phyloP scores from a whole-genome alignment of 371 early-diverging fungal genomes.

The Mycotypha africana region DNA sequence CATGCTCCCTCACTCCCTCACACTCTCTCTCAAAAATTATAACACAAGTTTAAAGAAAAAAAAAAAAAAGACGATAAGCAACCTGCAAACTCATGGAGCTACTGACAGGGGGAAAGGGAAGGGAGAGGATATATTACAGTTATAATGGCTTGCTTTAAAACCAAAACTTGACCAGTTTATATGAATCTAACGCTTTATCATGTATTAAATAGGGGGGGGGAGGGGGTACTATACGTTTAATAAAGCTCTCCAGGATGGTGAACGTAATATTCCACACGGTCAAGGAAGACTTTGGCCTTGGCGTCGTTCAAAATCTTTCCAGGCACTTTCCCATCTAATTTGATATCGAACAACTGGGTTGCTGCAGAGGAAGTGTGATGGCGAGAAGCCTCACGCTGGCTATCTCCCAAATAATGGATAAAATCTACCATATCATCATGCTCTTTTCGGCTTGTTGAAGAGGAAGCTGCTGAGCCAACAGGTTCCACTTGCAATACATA shows the following conservation, averaged over 20 bases:
- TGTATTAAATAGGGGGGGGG: no score
- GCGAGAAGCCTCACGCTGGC: conserved; percentile 2
- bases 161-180: no score
- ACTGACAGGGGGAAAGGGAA: no score
- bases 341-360: conserved; percentile 24
- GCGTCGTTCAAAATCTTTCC: conserved; percentile 30
- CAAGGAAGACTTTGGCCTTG: conserved; percentile 40
- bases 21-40: no score
- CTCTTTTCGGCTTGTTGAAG: neutral
- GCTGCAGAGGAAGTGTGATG: conserved; percentile 14
- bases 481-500: conserved; percentile 25
- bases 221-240: no score
- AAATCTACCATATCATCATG: conserved; percentile 31
- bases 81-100: no score
- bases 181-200: no score
- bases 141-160: no score
- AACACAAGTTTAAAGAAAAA: no score
- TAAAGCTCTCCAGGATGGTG: conserved; percentile 39
- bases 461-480: conserved; percentile 9
- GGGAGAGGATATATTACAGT: no score
- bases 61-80: no score
- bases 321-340: conserved; percentile 30
- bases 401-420: conserved; percentile 34
- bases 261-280: conserved; percentile 45
- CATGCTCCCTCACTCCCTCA: no score